phyloP scores from a whole-genome alignment of 108 stramenopile species.

The Pseudonitzschia multiseries region DNA sequence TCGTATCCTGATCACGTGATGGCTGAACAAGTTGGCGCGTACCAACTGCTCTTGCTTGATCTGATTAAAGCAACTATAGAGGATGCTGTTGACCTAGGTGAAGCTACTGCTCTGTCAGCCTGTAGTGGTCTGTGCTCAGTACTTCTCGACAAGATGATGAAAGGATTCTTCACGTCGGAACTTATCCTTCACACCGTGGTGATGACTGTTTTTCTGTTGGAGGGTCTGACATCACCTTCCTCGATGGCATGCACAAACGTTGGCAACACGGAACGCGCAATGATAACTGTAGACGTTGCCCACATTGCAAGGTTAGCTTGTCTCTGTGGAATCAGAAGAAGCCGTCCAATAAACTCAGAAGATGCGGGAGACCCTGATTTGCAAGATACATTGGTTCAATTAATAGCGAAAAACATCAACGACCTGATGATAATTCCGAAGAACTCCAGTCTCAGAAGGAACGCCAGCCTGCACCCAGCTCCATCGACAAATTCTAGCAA shows the following conservation, averaged over 20 bases:
- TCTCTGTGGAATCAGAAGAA: constrained; percentile 57
- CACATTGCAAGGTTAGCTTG: constrained; percentile 75
- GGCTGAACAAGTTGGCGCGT: constrained; percentile 79
- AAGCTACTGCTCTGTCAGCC: constrained; percentile 70
- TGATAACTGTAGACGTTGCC: constrained; percentile 74
- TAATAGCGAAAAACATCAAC: constrained; percentile 53
- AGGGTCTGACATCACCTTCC: constrained; percentile 55
- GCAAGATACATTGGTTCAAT: constrained; percentile 53
- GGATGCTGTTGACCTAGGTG: constrained; percentile 76
- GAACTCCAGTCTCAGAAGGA: constrained; percentile 10
- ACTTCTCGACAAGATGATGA: constrained; percentile 71
- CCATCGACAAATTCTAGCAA: constrained; percentile 54
- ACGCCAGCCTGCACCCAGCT: constrained; percentile 30
- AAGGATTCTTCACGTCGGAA: constrained; percentile 78
- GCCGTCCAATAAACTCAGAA: constrained; percentile 53
- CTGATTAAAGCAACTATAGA: constrained; percentile 63
- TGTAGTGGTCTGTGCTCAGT: constrained; percentile 78
- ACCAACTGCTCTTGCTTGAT: constrained; percentile 78
- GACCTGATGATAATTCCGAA: constrained; percentile 72
- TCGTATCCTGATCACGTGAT: constrained; percentile 84
- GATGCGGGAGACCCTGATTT: constrained; percentile 71
- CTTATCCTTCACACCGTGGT: constrained; percentile 58
- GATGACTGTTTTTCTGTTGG: constrained; percentile 52
- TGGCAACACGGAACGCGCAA: constrained; percentile 51
- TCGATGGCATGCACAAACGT: constrained; percentile 57